Evolutionary conservation across 202 grass and related monocot species (phyloP), one percentile per base, ranked within the genome.

Genomic region (Eragrostis tef): DNA sequence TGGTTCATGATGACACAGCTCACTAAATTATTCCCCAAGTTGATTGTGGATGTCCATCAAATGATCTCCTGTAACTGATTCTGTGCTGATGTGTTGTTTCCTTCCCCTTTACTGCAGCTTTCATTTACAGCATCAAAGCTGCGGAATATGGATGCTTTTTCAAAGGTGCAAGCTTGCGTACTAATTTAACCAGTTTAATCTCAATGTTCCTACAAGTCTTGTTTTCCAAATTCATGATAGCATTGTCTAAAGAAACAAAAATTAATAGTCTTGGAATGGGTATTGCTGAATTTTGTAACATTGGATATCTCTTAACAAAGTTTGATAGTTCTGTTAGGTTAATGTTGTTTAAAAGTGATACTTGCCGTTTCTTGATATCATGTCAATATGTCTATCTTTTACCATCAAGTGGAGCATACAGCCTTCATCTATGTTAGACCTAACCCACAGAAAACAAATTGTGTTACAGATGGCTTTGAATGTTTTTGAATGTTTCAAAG

Each of bases 121-220:
- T 98, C 95, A 2, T 83, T 98, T 62, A 93, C 90, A 78, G 95
- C 95, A 48, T 88, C 87, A 0, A 94, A 94, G 61, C 75, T 98
- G 68, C 78, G 79, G 66, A 79, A 94, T 45, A 89, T 80, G 78
- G 95, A 98, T 87, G 81, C 63, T 44, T 74, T 98, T 82, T 98
- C 95, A 41, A 98, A 98, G 95, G 95, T 98, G 70, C 46, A 57
- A 77, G 65, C 6, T n/a, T 20, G 12, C 11, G 47, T 81, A 64
- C 6, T 67, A 36, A 47, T 54, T 50, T 52, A 65, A 73, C 14
- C 26, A 67, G 10, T 70, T 74, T 27, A n/a, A 83, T 81, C 10
- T 24, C 34, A 39, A 24, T 69, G 9, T 74, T 5, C 17, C 2
- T 82, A 21, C 56, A 54, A 41, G 10, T 44, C 46, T 70, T 2